Percentiles rank a stretch among this genome's conserved stretches.
Conservation (phyloP, 495 filamentous ascomycete species). For the Penicillium cataractarum region DNA sequence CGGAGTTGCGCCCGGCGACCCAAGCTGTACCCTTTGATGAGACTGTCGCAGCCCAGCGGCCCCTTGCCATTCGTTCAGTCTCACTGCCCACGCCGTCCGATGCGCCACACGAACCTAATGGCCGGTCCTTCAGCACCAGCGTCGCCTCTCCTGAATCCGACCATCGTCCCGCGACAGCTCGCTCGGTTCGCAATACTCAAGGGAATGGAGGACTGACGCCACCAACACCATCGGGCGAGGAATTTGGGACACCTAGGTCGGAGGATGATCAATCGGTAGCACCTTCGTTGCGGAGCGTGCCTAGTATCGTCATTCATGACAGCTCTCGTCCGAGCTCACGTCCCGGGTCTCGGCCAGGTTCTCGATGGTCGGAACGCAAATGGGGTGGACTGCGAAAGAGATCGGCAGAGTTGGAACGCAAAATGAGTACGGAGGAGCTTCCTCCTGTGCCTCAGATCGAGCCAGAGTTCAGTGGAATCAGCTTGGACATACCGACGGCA, state of each 20-base stretch:
- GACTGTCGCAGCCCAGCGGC: constrained; percentile 27
- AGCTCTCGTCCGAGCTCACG: constrained; percentile 42
- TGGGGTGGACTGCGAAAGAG: constrained; percentile 44
- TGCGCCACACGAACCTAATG: constrained; percentile 30
- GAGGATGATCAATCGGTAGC: constrained; percentile 21
- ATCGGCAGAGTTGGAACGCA: constrained; percentile 42
- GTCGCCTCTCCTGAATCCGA: constrained; percentile 27
- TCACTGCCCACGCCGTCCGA: constrained; percentile 35
- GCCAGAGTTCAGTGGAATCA: constrained; percentile 54
- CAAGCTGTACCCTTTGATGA: constrained; percentile 36
- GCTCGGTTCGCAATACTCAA: constrained; percentile 18
- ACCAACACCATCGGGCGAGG: constrained; percentile 11
- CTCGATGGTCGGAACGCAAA: constrained; percentile 52
- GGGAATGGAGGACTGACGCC: constrained; percentile 21
- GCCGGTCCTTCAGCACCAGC: constrained; percentile 33
- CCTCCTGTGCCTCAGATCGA: constrained; percentile 43
- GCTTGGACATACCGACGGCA: constrained; percentile 58
- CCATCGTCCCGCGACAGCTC: constrained; percentile 26
- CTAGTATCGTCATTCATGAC: constrained; percentile 49
- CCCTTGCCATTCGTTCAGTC: constrained; percentile 33
- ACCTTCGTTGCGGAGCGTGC: constrained; percentile 43
- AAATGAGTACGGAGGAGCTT: constrained; percentile 31
- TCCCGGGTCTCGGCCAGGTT: constrained; percentile 37
- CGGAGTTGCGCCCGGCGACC: constrained; percentile 33
- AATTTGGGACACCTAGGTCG: constrained; percentile 20